Evolutionary conservation across 352 stramenopile genomes (phyloP), one percentile per base, ranked within the genome.

Genomic region (Phytopythium helicoides): DNA sequence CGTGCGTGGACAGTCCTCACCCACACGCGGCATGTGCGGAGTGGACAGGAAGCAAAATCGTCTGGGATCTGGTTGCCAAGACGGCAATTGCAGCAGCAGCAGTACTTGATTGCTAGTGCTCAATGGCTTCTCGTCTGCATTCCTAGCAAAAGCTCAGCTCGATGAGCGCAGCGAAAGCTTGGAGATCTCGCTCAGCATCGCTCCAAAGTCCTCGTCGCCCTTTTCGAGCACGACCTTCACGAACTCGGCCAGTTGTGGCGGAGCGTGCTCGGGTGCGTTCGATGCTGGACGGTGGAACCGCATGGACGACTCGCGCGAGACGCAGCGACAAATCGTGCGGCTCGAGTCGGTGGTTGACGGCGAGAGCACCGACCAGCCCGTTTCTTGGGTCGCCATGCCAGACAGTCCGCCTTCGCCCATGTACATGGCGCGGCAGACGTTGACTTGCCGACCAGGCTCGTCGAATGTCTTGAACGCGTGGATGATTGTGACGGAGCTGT

Each of bases 361-460:
- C 28, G 28, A 33, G 5, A 33, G 28, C 28, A 33, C 28, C 22
- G 54, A 68, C 60, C 60, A 68, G 1, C 60, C 60, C 3, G 60
- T 68, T 46, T 68, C 54, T 18, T 68, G 54, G 0, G 54, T 59
- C 10, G 62, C 48, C 48, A 68, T 60, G 5, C 60, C 60, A 28
- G 45, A 23, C 33, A 68, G 58, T 10, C 54, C 60, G 1, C 60
- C 60, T 34, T 68, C 54, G 14, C 78, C 77, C 35, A 80, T 68
- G 47, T 68, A 58, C 6, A 76, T 53, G 11, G 80, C 58, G 46
- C 64, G 62, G 69, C 70, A 86, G 14, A 80, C 63, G 42, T 82
- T 71, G 35, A 84, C 68, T 2, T 69, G 61, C 15, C 75, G 72
- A 22, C 65, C 51, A 23, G 63, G 33, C 26, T 84, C 72, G 23